Base-by-base conservation (phyloP, 768 basidiomycete species). In the Hydnomerulius pinastri region DNA sequence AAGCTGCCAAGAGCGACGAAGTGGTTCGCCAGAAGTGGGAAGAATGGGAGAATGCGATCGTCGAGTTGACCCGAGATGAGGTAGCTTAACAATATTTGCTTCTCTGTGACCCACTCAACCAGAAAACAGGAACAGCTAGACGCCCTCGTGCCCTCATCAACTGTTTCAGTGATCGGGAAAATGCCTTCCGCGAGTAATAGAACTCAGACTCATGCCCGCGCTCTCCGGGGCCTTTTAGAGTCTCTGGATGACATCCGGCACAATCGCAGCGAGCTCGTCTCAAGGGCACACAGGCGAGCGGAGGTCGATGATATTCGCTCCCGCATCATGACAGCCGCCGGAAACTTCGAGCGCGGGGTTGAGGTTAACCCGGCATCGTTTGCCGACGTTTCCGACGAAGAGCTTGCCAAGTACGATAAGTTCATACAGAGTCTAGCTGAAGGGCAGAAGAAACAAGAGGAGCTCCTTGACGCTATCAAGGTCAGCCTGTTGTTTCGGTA, bases 331-430 rank as follows among this genome's bases (percentile, higher is more conserved):
- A 77, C 74, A 43, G 83, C 83, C 20, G 83, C 91, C 0, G 73
- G 78, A 13, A 79, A 80, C 2, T 76, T 93, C 38, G 85, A 86
- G 44, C 76, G 79, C 21, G 77, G 87, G 65, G 71, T 74, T 3
- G 85, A 92, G 59, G 80, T 92, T 15, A 83, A 85, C 29, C 84
- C 95, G 0, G 87, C 85, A 20, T 87, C 88, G 85, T 98, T 98
- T 63, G 90, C 94, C 61, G 87, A 89, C 47, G 73, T 90, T 11
- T 80, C 87, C 24, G 86, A 92, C 48, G 79, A 83, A 52, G 88
- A 90, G 60, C 68, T 98, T 43, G 78, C 77, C 1, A 94, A 93
- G 69, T 95, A 92, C 55, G 88, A 91, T 50, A 79, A 77, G 52
- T 87, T 85, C 61, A 72, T 98, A 29, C 73, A 79, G 29, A 81